Conservation (phyloP, 164 flowering plant species). For the Aristolochia fimbriata region DNA sequence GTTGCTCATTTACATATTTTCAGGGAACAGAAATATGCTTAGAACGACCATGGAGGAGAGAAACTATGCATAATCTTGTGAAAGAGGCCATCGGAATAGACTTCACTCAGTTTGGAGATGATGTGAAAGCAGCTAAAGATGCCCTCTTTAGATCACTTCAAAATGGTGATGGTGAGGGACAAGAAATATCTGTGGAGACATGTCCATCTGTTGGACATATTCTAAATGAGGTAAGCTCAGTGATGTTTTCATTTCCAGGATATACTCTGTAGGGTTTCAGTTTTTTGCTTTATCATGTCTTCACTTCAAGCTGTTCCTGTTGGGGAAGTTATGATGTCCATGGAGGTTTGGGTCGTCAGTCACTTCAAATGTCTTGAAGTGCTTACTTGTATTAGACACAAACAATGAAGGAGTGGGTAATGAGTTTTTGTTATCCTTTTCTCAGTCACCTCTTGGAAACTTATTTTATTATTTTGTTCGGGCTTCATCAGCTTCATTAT, state of each 20-base stretch:
- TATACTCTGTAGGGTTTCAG: background rate
- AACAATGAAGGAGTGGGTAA: too few relatives aligned
- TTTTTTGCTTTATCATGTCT: background rate
- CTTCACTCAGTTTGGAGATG: slow-evolving; percentile 50
- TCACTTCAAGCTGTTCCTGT: too few relatives aligned
- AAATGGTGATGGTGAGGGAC: slow-evolving; percentile 28
- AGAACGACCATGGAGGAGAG: slow-evolving; percentile 94
- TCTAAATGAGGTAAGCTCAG: slow-evolving; percentile 64
- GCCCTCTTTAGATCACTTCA: slow-evolving; percentile 33
- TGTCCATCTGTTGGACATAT: slow-evolving; percentile 79
- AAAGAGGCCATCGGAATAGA: slow-evolving; percentile 80
- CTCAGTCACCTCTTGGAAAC: too few relatives aligned
- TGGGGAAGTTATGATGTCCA: too few relatives aligned
- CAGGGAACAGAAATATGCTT: slow-evolving; percentile 77
- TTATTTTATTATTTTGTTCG: too few relatives aligned
- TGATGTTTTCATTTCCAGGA: background rate
- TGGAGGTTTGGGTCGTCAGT: too few relatives aligned
- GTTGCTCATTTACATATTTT: slow-evolving; percentile 2
- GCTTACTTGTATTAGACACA: too few relatives aligned
- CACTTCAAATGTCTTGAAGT: too few relatives aligned
- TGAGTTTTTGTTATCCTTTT: too few relatives aligned
- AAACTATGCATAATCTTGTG: slow-evolving; percentile 96
- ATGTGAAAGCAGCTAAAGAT: slow-evolving; percentile 63
- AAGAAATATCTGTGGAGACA: slow-evolving; percentile 37
- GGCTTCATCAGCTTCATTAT: too few relatives aligned